Evolutionary conservation across 2,329 filamentous ascomycete genomes (phyloP), one percentile per base, ranked within the genome.

Genomic region (Teratosphaeria destructans): DNA sequence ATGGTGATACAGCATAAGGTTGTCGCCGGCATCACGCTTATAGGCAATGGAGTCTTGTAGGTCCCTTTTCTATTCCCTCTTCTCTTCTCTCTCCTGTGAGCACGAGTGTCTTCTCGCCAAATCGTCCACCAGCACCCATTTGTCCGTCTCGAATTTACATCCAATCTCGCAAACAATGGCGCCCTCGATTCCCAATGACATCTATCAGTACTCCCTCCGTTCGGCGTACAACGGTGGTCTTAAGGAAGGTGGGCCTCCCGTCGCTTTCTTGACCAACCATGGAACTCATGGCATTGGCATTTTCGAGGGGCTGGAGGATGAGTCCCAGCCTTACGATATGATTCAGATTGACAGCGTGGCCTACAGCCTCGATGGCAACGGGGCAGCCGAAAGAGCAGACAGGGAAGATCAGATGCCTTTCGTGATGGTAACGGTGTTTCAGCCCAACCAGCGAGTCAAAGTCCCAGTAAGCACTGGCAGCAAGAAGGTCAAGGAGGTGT

Each of bases 181-280:
- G 14, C 61, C 61, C 58, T 72, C 73, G 29, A 74, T 75, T 29
- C 75, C 76, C 39, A 77, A 77, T 68, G 76, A 77, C 64, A 74
- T 77, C 62, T 77, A 75, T 63, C 76, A 77, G 60, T 77, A 73
- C 68, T 76, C 74, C 35, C 72, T 75, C 26, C 66, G 65, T 34
- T 67, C 72, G 11, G 76, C 75, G 26, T 70, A 72, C 57, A 67
- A 68, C 11, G 67, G 70, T 14, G 73, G 73, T 14, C 73, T 76
- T 55, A 71, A 66, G 39, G 67, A 64, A 62, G 74, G 64, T 65
- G 74, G 62, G 37, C 71, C 64, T 57, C 72, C 62, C 27, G 68
- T 61, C 26, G 66, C 70, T 12, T 73, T 75, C 63, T 70, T 77
- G 3, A 71, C 71, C 16, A 73, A 73, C 37, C 74, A 77, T 60